phyloP scores from a whole-genome alignment of 208 protist genomes.

The Acanthamoeba healyi region DNA sequence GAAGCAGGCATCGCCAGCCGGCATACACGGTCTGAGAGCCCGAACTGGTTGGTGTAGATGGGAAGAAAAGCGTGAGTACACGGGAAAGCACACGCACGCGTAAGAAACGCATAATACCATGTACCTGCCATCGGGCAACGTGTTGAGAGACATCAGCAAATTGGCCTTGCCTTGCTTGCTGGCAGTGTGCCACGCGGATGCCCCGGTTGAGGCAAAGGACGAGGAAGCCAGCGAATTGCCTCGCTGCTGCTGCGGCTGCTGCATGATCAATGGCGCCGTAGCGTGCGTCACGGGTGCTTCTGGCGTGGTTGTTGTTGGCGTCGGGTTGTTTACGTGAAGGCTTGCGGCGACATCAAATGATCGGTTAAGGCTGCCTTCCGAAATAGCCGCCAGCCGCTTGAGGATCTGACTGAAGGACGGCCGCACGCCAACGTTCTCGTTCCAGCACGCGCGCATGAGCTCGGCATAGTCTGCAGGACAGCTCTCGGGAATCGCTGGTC shows the following conservation, averaged over 20 bases:
- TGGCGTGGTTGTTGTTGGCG: background rate
- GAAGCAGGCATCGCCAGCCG: background rate
- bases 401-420: constrained; percentile 50
- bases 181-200: background rate
- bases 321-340: background rate
- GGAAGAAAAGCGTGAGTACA: background rate
- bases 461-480: constrained; percentile 30
- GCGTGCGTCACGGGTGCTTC: no score
- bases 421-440: background rate
- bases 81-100: background rate
- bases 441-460: constrained; percentile 56
- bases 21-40: background rate
- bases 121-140: background rate
- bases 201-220: background rate
- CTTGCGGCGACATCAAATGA: background rate
- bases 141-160: background rate
- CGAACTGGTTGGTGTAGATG: background rate
- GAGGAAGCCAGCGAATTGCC: background rate
- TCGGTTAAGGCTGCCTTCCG: no score
- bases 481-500: background rate
- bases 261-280: background rate
- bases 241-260: no score
- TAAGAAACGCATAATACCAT: background rate
- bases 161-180: background rate
- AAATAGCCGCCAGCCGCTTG: background rate